Conservation (phyloP, 768 basidiomycete genomes). For the Phanerodontia chrysosporium region DNA sequence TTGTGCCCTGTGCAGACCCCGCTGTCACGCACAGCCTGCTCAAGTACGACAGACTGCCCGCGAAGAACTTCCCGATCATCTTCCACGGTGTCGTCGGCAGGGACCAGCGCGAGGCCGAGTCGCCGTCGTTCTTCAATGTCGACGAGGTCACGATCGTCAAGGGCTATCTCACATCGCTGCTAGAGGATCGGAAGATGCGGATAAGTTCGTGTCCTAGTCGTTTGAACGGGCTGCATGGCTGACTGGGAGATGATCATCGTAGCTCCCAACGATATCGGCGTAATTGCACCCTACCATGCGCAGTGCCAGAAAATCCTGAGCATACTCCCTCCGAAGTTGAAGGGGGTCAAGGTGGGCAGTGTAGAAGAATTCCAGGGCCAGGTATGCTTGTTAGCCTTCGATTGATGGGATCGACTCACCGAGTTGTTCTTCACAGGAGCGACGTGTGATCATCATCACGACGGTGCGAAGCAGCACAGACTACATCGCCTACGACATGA, state of each 20-base stretch:
- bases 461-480: constrained; percentile 33
- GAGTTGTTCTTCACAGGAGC: constrained; percentile 24
- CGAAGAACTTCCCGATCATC: constrained; percentile 25
- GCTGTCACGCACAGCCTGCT: constrained; percentile 24
- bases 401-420: not conserved
- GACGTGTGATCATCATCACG: constrained; percentile 33
- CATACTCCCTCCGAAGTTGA: constrained; percentile 17
- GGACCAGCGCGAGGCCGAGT: constrained; percentile 30
- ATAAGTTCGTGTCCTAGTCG: constrained; percentile 23
- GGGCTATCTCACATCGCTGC: constrained; percentile 27
- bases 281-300: constrained; percentile 38
- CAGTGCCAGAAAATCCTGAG: constrained; percentile 31
- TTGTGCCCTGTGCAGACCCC: constrained; percentile 25
- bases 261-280: constrained; percentile 28
- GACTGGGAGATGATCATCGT: constrained; percentile 12
- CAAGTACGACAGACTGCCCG: constrained; percentile 25
- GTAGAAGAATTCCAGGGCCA: constrained; percentile 42
- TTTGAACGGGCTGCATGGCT: not conserved
- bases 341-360: constrained; percentile 29
- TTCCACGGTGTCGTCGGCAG: constrained; percentile 32
- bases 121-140: constrained; percentile 40
- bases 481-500: constrained; percentile 23
- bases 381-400: constrained; percentile 17
- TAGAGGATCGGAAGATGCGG: constrained; percentile 21
- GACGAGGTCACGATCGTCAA: constrained; percentile 33